Conservation (phyloP, 805 yeast genomes). For the Candida michaelii region DNA sequence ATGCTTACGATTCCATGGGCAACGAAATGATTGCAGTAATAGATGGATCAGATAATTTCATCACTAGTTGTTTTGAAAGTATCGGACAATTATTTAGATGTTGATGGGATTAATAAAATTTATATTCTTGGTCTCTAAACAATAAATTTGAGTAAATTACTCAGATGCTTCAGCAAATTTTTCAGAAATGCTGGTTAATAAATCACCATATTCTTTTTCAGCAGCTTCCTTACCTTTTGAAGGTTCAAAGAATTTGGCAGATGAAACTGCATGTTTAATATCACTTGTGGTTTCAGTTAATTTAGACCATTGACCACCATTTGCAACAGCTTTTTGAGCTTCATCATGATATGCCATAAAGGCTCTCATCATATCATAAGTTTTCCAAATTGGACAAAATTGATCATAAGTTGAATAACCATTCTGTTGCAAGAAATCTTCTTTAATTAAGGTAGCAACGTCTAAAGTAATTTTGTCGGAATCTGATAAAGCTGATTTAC, state of each 20-base stretch:
- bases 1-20: slow-evolving; percentile 13
- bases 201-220: slow-evolving; percentile 71
- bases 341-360: slow-evolving; percentile 91
- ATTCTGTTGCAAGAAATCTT: slow-evolving; percentile 98
- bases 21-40: slow-evolving; percentile 12
- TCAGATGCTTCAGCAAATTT: slow-evolving; percentile 95
- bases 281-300: slow-evolving; percentile 86
- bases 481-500: slow-evolving; percentile 96
- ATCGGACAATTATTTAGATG: slow-evolving; percentile 19
- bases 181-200: slow-evolving; percentile 75
- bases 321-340: slow-evolving; percentile 94
- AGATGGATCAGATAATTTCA: slow-evolving; percentile 14
- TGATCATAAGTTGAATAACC: slow-evolving; percentile 98
- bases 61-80: slow-evolving; percentile 16
- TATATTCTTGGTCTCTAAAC: neutral
- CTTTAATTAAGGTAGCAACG: slow-evolving; percentile 87
- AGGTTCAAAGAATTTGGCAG: slow-evolving; percentile 96
- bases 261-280: slow-evolving; percentile 89
- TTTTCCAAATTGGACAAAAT: slow-evolving; percentile 99
- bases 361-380: slow-evolving; percentile 96
- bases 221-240: slow-evolving; percentile 82
- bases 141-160: slow-evolving; percentile 32
- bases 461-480: slow-evolving; percentile 95
- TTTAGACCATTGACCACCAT: slow-evolving; percentile 94
- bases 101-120: slow-evolving; percentile 10